Percentiles rank a stretch among this genome's conserved stretches.
Evolutionary conservation across 2,329 filamentous ascomycete genomes (phyloP).

Genomic region (Verticillium isaacii): DNA sequence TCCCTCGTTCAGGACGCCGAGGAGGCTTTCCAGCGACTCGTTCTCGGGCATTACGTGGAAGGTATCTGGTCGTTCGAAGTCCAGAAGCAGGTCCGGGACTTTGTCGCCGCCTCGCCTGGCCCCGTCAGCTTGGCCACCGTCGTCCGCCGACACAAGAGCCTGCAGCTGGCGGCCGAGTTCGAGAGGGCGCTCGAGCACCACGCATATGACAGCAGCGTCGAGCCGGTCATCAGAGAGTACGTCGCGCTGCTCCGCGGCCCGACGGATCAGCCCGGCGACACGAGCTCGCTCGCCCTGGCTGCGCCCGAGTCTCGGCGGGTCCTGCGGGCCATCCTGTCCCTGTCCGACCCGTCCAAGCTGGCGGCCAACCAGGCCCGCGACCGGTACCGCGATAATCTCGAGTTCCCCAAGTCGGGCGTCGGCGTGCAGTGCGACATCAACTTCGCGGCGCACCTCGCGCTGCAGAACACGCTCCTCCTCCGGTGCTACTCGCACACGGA

Average conservation of each 20-base stretch:
- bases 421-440: constrained; percentile 93
- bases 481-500: constrained; percentile 81
- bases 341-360: constrained; percentile 47
- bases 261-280: constrained; percentile 16
- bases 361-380: constrained; percentile 47
- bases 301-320: background rate
- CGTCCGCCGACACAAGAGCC: constrained; percentile 45
- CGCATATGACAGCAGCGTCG: constrained; percentile 31
- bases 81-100: constrained; percentile 19
- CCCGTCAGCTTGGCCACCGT: constrained; percentile 32
- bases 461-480: constrained; percentile 79
- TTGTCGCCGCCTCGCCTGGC: constrained; percentile 10
- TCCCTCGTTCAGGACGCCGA: constrained; percentile 1
- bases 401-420: constrained; percentile 70
- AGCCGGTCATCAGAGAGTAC: constrained; percentile 40
- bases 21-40: constrained; percentile 9
- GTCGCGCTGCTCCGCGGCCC: constrained; percentile 42
- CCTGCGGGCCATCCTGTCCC: constrained; percentile 35
- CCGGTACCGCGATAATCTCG: constrained; percentile 56
- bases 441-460: constrained; percentile 76
- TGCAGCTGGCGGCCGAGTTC: constrained; percentile 53
- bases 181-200: constrained; percentile 46
- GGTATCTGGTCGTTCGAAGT: constrained; percentile 46
- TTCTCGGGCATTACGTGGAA: constrained; percentile 41
- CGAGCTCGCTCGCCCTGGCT: constrained; percentile 16